Evolutionary conservation across 768 basidiomycete genomes (phyloP), one percentile per base, ranked within the genome.

Genomic region (Pisolithus marmoratus): DNA sequence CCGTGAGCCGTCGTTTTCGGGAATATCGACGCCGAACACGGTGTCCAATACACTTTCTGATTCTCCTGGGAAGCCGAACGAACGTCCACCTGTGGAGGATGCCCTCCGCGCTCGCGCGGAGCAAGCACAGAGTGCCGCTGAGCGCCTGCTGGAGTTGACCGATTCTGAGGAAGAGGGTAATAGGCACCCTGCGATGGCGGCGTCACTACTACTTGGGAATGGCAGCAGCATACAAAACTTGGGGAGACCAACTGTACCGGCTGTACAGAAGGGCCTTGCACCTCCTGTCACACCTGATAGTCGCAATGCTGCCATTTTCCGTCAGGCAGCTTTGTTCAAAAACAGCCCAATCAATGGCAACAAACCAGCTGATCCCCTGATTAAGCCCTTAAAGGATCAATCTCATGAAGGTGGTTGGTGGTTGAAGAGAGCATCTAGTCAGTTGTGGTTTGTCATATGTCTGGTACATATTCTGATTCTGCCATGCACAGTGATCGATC

Each of bases 61-160:
- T 23, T 80, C 82, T 3, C 57, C 70, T 48, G 55, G 64, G 50
- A 71, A 78, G 56, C 72, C 74, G 57, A 65, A 77, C 58, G 47
- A 73, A 71, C 14, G 37, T 43, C 74, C 82, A 12, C 78, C 79
- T 19, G 73, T 94, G 4, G 93, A 94, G 61, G 94, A 95, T 63
- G 91, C 85, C 27, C 67, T 95, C 58, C 80, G 85, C 41, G 90
- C 90, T 2, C 81, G 90, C 48, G 94, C 94, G 2, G 89, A 90
- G 59, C 94, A 96, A 64, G 94, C 94, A 0, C 90, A 94, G 64
- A 93, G 90, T 63, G 90, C 93, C 8, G 94, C 94, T 1, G 86
- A 91, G 64, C 80, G 90, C 46, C 70, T 97, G 24, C 65, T 95
- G 37, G 94, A 96, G 65, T 76, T 95, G 15, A 86, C 90, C 12